Evolutionary conservation across 768 basidiomycete species (phyloP).

Genomic region (Suillus subaureus): DNA sequence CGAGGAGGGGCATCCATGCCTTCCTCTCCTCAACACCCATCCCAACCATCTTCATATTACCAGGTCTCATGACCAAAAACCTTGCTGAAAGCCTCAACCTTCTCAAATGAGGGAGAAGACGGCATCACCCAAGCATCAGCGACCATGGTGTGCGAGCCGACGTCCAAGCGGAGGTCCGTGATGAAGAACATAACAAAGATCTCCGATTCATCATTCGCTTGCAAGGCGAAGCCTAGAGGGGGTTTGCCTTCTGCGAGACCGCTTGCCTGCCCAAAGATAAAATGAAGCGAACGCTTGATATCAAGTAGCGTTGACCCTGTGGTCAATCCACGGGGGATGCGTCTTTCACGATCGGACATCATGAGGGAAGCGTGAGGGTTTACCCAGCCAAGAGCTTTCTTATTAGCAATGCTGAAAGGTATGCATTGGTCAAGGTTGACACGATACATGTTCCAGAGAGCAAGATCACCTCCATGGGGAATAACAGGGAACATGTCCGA

Average conservation of each 20-base stretch:
- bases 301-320: conserved; percentile 22
- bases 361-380: conserved; percentile 31
- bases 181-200: conserved; percentile 49
- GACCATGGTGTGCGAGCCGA: conserved; percentile 51
- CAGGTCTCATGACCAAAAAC: not conserved
- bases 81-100: not conserved
- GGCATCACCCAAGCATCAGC: conserved; percentile 52
- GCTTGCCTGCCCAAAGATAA: conserved; percentile 26
- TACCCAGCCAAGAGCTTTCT: conserved; percentile 32
- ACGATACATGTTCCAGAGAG: conserved; percentile 41
- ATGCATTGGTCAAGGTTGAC: conserved; percentile 40
- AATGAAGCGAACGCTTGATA: conserved; percentile 36
- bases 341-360: conserved; percentile 36
- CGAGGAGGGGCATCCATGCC: conserved; percentile 55
- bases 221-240: conserved; percentile 24
- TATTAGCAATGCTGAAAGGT: conserved; percentile 25
- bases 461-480: conserved; percentile 15
- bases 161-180: conserved; percentile 47
- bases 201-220: conserved; percentile 9
- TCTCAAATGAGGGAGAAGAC: conserved; percentile 18
- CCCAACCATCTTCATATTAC: conserved; percentile 16
- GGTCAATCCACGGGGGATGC: conserved; percentile 15
- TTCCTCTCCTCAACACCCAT: conserved; percentile 37
- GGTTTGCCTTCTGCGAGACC: conserved; percentile 24
- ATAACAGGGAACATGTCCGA: conserved; percentile 33